Evolutionary conservation across 768 basidiomycete genomes (phyloP).

Genomic region (Tephrocybe sp.): DNA sequence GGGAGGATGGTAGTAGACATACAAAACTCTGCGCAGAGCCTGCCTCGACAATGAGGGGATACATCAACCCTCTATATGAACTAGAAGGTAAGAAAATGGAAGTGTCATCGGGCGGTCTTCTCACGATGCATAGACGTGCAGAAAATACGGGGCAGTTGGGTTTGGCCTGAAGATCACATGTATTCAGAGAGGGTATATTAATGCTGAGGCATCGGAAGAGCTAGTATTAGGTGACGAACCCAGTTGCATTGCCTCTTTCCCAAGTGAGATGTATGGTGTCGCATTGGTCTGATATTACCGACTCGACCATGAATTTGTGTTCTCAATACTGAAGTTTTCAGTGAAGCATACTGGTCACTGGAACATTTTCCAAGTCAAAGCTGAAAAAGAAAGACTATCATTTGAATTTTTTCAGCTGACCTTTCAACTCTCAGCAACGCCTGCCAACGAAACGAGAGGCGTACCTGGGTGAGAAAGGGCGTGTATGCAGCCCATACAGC

Average conservation of each 20-base stretch:
- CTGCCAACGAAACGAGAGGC: neutral
- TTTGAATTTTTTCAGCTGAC: neutral
- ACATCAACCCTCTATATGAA: too few relatives aligned
- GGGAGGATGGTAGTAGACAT: constrained; percentile 8
- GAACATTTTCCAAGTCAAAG: constrained; percentile 36
- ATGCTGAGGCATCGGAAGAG: too few relatives aligned
- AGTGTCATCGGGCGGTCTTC: constrained; percentile 41
- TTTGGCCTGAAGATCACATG: constrained; percentile 43
- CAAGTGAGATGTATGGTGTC: constrained; percentile 41
- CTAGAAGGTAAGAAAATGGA: constrained; percentile 26
- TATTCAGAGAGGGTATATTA: too few relatives aligned
- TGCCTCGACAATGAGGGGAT: too few relatives aligned
- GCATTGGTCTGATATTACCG: constrained; percentile 37
- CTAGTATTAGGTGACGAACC: constrained; percentile 27
- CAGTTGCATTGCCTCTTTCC: constrained; percentile 36
- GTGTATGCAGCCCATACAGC: constrained; percentile 8
- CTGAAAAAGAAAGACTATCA: constrained; percentile 44
- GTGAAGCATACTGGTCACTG: constrained; percentile 33
- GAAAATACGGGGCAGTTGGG: constrained; percentile 53
- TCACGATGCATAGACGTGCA: constrained; percentile 62
- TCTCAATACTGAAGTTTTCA: too few relatives aligned
- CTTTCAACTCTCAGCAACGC: neutral
- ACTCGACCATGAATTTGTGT: neutral
- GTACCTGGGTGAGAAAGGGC: constrained; percentile 16
- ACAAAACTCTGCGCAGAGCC: neutral